Conservation (phyloP, 345 rosid species). For the Trapa incisa region DNA sequence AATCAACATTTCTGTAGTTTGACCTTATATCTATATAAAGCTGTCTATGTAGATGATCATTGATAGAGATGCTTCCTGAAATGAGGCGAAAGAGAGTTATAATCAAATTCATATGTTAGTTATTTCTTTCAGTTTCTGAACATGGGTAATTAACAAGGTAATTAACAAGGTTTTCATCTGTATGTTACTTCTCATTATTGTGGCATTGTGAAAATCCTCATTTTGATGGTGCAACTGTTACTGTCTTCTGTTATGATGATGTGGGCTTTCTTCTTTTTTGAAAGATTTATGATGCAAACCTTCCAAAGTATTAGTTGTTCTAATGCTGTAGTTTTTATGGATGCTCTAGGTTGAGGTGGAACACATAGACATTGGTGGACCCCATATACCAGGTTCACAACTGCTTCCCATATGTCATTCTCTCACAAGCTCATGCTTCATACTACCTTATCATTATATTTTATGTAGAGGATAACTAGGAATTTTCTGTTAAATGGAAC, state of each 20-base stretch:
- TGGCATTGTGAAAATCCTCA: background rate
- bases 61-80: background rate
- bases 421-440: background rate
- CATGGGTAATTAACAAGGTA: background rate
- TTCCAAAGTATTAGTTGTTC: constrained; percentile 3
- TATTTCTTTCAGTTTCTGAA: background rate
- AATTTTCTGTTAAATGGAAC: background rate
- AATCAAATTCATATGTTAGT: background rate
- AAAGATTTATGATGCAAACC: background rate
- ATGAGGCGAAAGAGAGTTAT: background rate
- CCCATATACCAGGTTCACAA: constrained; percentile 34
- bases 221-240: background rate
- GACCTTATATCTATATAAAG: background rate
- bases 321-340: background rate
- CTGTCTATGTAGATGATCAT: background rate
- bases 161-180: background rate
- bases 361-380: constrained; percentile 56
- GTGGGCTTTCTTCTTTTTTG: too few relatives aligned
- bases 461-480: background rate
- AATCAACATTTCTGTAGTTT: background rate
- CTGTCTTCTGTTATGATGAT: background rate
- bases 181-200: background rate
- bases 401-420: constrained; percentile 3
- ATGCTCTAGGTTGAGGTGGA: constrained; percentile 64
- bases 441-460: background rate